Evolutionary conservation across 306 rosid species (phyloP).

Genomic region (Arachis stenosperma): DNA sequence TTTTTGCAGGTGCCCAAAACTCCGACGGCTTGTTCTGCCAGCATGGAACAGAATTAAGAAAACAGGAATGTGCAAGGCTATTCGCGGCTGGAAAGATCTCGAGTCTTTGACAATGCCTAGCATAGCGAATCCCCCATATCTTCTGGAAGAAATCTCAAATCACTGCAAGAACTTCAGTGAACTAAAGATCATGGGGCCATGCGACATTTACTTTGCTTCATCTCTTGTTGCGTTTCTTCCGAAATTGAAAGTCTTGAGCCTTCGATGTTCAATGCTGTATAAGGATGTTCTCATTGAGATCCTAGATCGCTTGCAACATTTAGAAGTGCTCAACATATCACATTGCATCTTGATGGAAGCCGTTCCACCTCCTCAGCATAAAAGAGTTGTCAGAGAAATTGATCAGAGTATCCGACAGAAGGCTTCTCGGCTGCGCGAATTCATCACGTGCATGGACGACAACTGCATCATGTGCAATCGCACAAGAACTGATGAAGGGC

Average conservation of each 20-base stretch:
- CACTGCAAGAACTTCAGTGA: conserved; percentile 69
- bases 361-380: conserved; percentile 50
- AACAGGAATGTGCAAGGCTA: conserved; percentile 79
- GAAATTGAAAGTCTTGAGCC: conserved; percentile 67
- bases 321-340: conserved; percentile 78
- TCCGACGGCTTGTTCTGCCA: conserved; percentile 70
- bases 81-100: conserved; percentile 65
- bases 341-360: conserved; percentile 63
- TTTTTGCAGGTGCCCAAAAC: conserved; percentile 60
- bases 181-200: conserved; percentile 88
- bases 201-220: conserved; percentile 54
- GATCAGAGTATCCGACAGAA: conserved; percentile 51
- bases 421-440: conserved; percentile 64
- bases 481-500: conserved; percentile 68
- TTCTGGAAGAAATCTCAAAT: conserved; percentile 62
- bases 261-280: conserved; percentile 58
- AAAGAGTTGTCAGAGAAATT: conserved; percentile 45
- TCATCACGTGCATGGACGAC: conserved; percentile 68
- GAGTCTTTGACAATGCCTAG: conserved; percentile 82
- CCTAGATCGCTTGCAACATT: conserved; percentile 53
- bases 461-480: conserved; percentile 73
- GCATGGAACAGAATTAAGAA: conserved; percentile 87
- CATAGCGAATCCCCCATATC: conserved; percentile 67
- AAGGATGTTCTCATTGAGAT: conserved; percentile 59
- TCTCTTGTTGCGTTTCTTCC: conserved; percentile 61